These are phyloP conservation scores for Marchantia paleacea DNA, from an alignment of 225 moss, liverwort and hornwort genomes.

Conservation along the genomic window DNA sequence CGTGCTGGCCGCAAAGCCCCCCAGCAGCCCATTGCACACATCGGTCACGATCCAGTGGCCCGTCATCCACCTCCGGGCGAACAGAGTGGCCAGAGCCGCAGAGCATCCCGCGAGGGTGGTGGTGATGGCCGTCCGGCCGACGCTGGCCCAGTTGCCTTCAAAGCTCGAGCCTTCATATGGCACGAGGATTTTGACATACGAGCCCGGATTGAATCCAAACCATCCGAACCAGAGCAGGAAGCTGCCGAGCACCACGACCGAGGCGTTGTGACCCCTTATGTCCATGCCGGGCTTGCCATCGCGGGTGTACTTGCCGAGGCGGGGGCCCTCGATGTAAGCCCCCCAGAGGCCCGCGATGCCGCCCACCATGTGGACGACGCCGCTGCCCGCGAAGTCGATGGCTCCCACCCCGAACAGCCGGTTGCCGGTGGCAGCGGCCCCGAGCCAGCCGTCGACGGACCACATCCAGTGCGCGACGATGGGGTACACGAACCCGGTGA, in stretches of 20 bases:
- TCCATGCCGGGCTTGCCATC: constrained; percentile 30
- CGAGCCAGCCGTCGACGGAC: constrained; percentile 54
- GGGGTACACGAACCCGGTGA: constrained; percentile 78
- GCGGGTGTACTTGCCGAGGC: constrained; percentile 61
- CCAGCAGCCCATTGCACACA: constrained; percentile 68
- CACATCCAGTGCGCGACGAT: constrained; percentile 70
- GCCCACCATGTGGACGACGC: constrained; percentile 80
- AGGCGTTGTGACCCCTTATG: constrained; percentile 62
- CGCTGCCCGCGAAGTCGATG: constrained; percentile 74
- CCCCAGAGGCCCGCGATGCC: constrained; percentile 71
- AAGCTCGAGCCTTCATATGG: constrained; percentile 22
- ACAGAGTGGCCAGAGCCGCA: constrained; percentile 60
- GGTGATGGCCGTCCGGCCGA: constrained; percentile 64
- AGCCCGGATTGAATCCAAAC: constrained; percentile 80
- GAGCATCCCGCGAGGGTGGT: constrained; percentile 63
- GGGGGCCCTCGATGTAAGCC: constrained; percentile 63
- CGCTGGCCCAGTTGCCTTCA: constrained; percentile 53
- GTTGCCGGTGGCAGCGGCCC: constrained; percentile 18
- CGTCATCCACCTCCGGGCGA: constrained; percentile 53
- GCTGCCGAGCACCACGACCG: constrained; percentile 66
- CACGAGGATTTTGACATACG: constrained; percentile 37
- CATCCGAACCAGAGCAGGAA: constrained; percentile 81
- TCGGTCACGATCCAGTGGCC: constrained; percentile 74
- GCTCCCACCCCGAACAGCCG: constrained; percentile 53
- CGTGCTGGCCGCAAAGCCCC: constrained; percentile 74